Evolutionary conservation across 73 alveolate species (phyloP).

Genomic region (Tetrahymena elliotti): DNA sequence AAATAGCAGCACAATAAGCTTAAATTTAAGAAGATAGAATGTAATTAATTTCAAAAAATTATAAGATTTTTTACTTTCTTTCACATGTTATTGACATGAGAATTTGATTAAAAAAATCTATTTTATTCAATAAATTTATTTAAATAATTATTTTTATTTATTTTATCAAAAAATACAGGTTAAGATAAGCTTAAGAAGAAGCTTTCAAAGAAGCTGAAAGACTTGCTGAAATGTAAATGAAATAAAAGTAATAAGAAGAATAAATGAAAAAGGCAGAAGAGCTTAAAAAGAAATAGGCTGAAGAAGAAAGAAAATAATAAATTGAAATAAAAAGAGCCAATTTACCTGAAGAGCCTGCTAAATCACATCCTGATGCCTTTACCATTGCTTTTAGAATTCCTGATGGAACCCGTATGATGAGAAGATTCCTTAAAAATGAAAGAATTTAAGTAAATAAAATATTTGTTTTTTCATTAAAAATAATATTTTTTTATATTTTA

Average conservation of each 20-base stretch:
- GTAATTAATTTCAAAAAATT: neutral
- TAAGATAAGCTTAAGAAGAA: neutral
- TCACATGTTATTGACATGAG: neutral
- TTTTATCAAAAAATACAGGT: neutral
- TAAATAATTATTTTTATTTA: too few relatives aligned
- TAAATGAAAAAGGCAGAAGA: neutral
- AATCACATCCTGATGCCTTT: neutral
- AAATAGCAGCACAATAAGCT: neutral
- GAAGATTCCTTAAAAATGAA: neutral
- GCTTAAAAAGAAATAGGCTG: neutral
- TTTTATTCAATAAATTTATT: too few relatives aligned
- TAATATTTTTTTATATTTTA: neutral
- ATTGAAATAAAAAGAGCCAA: neutral
- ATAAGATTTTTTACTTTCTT: neutral
- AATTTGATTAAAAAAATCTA: neutral
- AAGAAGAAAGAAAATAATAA: neutral
- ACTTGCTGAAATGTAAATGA: neutral
- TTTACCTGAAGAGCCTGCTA: neutral
- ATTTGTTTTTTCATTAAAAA: too few relatives aligned
- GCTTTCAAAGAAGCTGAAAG: neutral
- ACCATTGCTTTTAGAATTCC: neutral
- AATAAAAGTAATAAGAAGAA: neutral
- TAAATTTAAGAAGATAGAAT: neutral
- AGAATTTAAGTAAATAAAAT: neutral
- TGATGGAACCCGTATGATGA: neutral